Evolutionary conservation across 2,329 filamentous ascomycete genomes (phyloP).

Genomic region (Diplodia sapinea): DNA sequence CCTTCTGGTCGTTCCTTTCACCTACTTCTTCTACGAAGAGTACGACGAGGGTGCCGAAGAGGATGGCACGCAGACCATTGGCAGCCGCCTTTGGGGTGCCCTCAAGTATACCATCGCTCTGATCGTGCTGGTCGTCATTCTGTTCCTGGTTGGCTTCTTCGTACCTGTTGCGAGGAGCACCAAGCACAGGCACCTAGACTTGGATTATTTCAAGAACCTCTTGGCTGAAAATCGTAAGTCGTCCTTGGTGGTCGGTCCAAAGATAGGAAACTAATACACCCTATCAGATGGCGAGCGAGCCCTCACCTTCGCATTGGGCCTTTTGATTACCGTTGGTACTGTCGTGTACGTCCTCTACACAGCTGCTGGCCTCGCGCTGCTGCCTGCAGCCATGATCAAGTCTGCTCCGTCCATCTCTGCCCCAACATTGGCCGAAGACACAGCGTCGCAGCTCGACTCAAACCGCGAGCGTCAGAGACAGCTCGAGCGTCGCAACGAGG

Average conservation of each 20-base stretch:
- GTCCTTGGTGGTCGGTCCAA: background rate
- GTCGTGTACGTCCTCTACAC: conserved; percentile 89
- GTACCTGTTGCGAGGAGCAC: conserved; percentile 77
- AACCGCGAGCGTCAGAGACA: conserved; percentile 93
- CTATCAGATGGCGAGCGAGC: conserved; percentile 80
- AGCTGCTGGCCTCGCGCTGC: conserved; percentile 81
- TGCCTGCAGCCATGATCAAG: conserved; percentile 91
- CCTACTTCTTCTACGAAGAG: conserved; percentile 98
- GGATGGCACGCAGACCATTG: conserved; percentile 73
- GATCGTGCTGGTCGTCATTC: conserved; percentile 74
- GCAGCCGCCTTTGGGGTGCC: conserved; percentile 77
- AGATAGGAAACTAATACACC: background rate
- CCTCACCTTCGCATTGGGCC: conserved; percentile 83
- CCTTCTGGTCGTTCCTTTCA: conserved; percentile 87
- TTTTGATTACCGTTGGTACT: conserved; percentile 87
- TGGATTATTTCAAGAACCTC: conserved; percentile 90
- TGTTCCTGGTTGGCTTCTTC: conserved; percentile 95
- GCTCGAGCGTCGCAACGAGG: conserved; percentile 82
- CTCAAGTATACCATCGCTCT: conserved; percentile 91
- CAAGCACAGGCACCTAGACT: conserved; percentile 69
- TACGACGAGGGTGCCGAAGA: conserved; percentile 90
- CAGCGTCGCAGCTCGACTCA: conserved; percentile 78
- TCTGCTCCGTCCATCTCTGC: conserved; percentile 85
- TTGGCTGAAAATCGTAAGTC: conserved; percentile 76
- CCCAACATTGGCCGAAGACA: conserved; percentile 76